Conservation (phyloP, 306 rosid genomes). For the Prinsepia uniflora region DNA sequence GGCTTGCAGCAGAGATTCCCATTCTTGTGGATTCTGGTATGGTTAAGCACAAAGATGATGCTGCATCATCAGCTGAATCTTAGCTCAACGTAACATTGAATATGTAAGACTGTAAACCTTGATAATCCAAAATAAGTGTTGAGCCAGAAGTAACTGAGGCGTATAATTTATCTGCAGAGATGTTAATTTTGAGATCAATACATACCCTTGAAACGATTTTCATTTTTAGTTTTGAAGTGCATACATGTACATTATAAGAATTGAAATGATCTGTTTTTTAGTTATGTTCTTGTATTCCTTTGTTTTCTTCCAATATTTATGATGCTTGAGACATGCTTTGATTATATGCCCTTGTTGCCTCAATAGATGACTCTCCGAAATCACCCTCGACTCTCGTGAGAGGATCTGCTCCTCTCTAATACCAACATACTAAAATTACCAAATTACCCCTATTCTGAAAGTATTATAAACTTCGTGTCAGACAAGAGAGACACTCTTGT, state of each 20-base stretch:
- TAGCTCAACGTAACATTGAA: slow-evolving; percentile 33
- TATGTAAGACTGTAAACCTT: slow-evolving; percentile 34
- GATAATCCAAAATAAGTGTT: slow-evolving; percentile 35
- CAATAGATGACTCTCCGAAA: too few relatives aligned
- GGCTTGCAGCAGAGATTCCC: slow-evolving; percentile 99
- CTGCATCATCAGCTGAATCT: slow-evolving; percentile 67
- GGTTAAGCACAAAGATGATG: slow-evolving; percentile 96
- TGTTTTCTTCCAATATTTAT: background rate
- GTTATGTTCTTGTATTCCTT: background rate
- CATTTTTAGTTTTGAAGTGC: slow-evolving; percentile 12
- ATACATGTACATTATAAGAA: background rate
- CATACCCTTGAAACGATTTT: slow-evolving; percentile 6
- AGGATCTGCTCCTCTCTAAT: too few relatives aligned
- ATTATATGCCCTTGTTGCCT: background rate
- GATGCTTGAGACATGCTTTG: background rate
- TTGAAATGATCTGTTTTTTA: background rate
- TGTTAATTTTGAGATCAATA: slow-evolving; percentile 22
- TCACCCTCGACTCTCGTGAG: too few relatives aligned
- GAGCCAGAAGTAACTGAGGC: slow-evolving; percentile 28
- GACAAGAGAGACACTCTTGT: too few relatives aligned
- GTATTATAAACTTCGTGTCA: too few relatives aligned
- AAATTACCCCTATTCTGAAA: too few relatives aligned
- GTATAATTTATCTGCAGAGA: slow-evolving; percentile 24
- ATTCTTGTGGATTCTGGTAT: slow-evolving; percentile 97
- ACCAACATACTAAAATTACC: too few relatives aligned